Evolutionary conservation across 345 rosid genomes (phyloP).

Genomic region (Zanthoxylum bungeanum): DNA sequence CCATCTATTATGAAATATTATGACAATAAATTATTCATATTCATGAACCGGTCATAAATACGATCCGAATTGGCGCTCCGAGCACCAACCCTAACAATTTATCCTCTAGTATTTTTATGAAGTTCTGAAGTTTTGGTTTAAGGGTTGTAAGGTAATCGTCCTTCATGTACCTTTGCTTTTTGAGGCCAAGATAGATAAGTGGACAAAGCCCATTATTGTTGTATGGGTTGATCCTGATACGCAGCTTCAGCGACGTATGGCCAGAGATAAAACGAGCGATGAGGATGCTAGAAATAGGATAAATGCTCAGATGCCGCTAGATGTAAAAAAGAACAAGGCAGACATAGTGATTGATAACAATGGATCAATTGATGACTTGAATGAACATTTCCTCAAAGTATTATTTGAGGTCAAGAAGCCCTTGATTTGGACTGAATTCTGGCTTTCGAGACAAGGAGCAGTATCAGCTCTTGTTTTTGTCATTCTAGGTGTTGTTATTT

Average conservation of each 20-base stretch:
- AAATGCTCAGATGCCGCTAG: conserved; percentile 77
- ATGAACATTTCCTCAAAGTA: conserved; percentile 50
- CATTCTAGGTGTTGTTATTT: conserved; percentile 37
- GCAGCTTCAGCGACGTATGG: conserved; percentile 66
- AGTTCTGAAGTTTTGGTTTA: conserved; percentile 65
- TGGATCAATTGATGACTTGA: conserved; percentile 64
- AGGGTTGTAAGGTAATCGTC: conserved; percentile 62
- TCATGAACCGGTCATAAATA: no score
- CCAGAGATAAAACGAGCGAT: conserved; percentile 55
- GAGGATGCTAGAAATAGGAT: conserved; percentile 80
- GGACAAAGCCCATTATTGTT: conserved; percentile 79
- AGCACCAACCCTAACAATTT: no score
- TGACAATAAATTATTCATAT: no score
- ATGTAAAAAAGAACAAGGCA: conserved; percentile 60
- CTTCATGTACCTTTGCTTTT: conserved; percentile 81
- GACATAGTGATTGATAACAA: conserved; percentile 78
- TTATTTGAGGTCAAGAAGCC: conserved; percentile 56
- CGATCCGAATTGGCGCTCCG: no score
- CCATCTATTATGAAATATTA: no score
- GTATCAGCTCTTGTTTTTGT: conserved; percentile 44
- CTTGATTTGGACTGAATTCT: conserved; percentile 76
- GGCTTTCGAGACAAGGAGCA: conserved; percentile 79
- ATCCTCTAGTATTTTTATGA: conserved; percentile 61
- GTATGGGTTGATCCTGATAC: conserved; percentile 74
- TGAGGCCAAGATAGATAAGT: conserved; percentile 77